phyloP scores from a whole-genome alignment of 1,284 basidiomycete genomes.

The Boletus semigastroideus region DNA sequence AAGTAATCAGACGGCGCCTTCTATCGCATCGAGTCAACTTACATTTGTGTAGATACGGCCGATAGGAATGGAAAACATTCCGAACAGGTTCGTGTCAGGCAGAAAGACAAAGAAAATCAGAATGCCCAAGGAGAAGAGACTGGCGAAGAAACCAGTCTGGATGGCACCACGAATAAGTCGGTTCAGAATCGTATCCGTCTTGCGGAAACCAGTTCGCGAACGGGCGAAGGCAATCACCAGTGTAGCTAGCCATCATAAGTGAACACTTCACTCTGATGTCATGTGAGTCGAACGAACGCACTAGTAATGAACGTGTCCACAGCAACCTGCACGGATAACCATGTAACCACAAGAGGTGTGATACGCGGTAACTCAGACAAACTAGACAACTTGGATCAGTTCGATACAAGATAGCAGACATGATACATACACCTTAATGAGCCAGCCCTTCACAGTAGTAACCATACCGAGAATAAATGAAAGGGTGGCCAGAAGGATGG shows the following conservation, averaged over 20 bases:
- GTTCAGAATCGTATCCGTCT: slow-evolving; percentile 45
- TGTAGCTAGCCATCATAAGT: slow-evolving; percentile 13
- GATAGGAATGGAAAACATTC: slow-evolving; percentile 34
- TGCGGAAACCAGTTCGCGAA: slow-evolving; percentile 45
- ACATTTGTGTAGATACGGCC: slow-evolving; percentile 39
- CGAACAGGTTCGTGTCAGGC: slow-evolving; percentile 27
- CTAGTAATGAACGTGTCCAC: slow-evolving; percentile 43
- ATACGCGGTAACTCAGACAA: slow-evolving; percentile 24
- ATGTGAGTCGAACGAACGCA: slow-evolving; percentile 11
- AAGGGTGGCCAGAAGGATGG: slow-evolving; percentile 27
- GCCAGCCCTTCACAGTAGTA: slow-evolving; percentile 38
- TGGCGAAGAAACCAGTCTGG: slow-evolving; percentile 46
- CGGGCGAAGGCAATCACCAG: slow-evolving; percentile 37
- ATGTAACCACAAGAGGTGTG: slow-evolving; percentile 33
- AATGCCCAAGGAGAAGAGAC: slow-evolving; percentile 44
- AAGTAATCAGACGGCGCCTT: not conserved
- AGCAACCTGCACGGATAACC: slow-evolving; percentile 42
- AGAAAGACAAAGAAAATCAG: slow-evolving; percentile 38
- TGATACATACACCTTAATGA: slow-evolving; percentile 37
- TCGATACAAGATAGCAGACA: not conserved
- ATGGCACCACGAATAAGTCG: slow-evolving; percentile 47
- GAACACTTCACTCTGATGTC: not conserved
- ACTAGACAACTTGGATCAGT: slow-evolving; percentile 14
- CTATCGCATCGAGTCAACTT: not conserved
- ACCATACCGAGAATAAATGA: slow-evolving; percentile 40